Percentiles rank a stretch among this genome's conserved stretches.
Conservation (phyloP, 176 grass and related monocot species). For the Triticum monococcum region DNA sequence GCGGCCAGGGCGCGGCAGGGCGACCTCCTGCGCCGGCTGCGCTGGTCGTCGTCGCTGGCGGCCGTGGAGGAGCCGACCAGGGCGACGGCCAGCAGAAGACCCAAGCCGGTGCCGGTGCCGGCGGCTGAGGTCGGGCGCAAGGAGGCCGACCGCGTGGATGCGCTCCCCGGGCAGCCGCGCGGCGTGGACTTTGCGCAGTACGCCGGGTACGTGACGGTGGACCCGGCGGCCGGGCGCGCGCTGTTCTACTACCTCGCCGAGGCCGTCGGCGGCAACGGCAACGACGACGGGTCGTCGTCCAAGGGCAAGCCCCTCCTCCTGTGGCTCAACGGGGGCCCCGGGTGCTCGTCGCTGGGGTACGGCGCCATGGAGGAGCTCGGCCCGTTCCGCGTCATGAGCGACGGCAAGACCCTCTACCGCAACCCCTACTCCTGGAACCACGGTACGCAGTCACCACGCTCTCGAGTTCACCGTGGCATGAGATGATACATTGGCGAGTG, state of each 20-base stretch:
- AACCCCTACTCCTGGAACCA: constrained; percentile 85
- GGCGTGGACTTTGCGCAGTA: constrained; percentile 77
- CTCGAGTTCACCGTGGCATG: too few relatives aligned
- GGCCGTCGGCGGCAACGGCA: constrained; percentile 21
- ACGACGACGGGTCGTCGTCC: neutral
- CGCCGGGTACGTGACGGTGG: constrained; percentile 85
- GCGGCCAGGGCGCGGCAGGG: constrained; percentile 35
- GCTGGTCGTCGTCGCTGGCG: constrained; percentile 10
- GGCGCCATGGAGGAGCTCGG: constrained; percentile 90
- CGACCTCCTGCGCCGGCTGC: constrained; percentile 36
- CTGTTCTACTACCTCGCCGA: constrained; percentile 95
- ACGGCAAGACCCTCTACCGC: constrained; percentile 63
- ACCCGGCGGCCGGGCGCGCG: constrained; percentile 49
- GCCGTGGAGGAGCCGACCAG: neutral
- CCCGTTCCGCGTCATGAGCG: constrained; percentile 80
- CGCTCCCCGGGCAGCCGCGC: constrained; percentile 64
- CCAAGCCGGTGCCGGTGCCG: neutral
- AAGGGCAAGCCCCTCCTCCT: constrained; percentile 55
- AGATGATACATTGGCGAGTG: too few relatives aligned
- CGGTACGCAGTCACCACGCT: constrained; percentile 2
- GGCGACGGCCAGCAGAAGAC: neutral
- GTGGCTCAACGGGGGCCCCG: constrained; percentile 86
- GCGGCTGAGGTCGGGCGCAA: constrained; percentile 19
- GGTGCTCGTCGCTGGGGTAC: constrained; percentile 82
- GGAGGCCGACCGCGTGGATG: constrained; percentile 55